Evolutionary conservation across 202 grass and related monocot species (phyloP).

Genomic region (Zizania palustris): DNA sequence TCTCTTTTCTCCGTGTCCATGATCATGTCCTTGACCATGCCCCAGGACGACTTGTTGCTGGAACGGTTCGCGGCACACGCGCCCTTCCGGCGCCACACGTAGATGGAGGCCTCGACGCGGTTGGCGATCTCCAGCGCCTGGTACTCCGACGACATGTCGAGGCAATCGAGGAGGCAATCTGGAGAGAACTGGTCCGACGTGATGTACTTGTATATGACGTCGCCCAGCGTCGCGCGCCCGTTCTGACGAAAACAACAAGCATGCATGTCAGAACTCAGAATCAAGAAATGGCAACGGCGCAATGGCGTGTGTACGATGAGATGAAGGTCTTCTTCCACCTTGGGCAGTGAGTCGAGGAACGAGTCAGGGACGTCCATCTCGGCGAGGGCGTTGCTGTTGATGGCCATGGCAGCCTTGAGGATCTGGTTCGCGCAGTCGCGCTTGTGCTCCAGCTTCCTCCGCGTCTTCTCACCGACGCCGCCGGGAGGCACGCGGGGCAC

Average conservation of each 20-base stretch:
- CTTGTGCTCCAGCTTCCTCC: slow-evolving; percentile 76
- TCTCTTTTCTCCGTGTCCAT: slow-evolving; percentile 78
- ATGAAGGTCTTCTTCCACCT: slow-evolving; percentile 43
- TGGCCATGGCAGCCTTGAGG: slow-evolving; percentile 90
- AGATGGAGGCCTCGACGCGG: slow-evolving; percentile 83
- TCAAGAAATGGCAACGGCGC: background rate
- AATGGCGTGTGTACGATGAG: background rate
- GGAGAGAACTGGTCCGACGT: slow-evolving; percentile 86
- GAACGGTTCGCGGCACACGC: slow-evolving; percentile 36
- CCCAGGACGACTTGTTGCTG: slow-evolving; percentile 67
- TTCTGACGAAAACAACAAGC: slow-evolving; percentile 48
- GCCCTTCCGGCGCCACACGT: slow-evolving; percentile 73
- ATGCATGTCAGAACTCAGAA: too few relatives aligned
- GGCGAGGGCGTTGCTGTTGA: slow-evolving; percentile 83
- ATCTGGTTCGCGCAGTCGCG: slow-evolving; percentile 83
- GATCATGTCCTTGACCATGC: slow-evolving; percentile 81
- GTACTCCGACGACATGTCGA: slow-evolving; percentile 91
- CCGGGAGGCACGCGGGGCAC: slow-evolving; percentile 65
- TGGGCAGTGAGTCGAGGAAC: slow-evolving; percentile 76
- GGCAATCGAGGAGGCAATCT: slow-evolving; percentile 81
- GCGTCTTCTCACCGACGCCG: slow-evolving; percentile 63
- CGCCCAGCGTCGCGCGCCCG: slow-evolving; percentile 70
- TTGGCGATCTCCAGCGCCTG: slow-evolving; percentile 88
- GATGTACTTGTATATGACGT: slow-evolving; percentile 82
- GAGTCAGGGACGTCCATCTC: slow-evolving; percentile 95